Percentiles rank a stretch among this genome's conserved stretches.
Conservation (phyloP, 148 eudicot species). For the Pharnaceum exiguum region DNA sequence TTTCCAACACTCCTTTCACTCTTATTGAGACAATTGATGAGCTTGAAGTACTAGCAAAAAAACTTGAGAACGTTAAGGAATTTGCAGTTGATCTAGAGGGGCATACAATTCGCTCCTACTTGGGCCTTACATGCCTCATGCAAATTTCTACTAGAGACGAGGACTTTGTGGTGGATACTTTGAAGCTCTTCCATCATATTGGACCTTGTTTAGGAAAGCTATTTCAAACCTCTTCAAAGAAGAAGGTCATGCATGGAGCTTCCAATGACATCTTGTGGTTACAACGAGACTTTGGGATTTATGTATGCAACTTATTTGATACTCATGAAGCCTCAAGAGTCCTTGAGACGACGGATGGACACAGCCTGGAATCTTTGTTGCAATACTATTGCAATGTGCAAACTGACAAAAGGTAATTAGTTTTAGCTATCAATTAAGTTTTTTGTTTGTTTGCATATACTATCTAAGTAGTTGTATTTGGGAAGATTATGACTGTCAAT, state of each 20-base stretch:
- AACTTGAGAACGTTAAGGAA: constrained; percentile 59
- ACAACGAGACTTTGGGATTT: constrained; percentile 93
- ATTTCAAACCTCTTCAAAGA: constrained; percentile 78
- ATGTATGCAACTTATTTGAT: constrained; percentile 91
- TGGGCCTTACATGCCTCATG: constrained; percentile 95
- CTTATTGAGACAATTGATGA: constrained; percentile 70
- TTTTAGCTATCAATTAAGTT: background rate
- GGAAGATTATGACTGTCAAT: no score
- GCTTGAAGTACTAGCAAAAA: constrained; percentile 74
- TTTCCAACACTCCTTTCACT: constrained; percentile 68
- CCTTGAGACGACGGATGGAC: constrained; percentile 80
- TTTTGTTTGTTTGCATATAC: no score
- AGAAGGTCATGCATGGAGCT: constrained; percentile 99
- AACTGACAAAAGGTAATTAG: constrained; percentile 90
- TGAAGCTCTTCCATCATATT: constrained; percentile 74
- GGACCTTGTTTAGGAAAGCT: constrained; percentile 91
- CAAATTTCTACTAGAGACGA: constrained; percentile 95
- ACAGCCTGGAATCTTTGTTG: constrained; percentile 83
- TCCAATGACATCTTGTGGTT: constrained; percentile 92
- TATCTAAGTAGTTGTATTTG: no score
- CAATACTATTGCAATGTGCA: constrained; percentile 72
- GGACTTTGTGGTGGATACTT: constrained; percentile 91
- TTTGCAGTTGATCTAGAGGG: constrained; percentile 98
- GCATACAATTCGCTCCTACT: constrained; percentile 90
- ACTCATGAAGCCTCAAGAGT: constrained; percentile 87